Evolutionary conservation across 352 stramenopile species (phyloP).

Genomic region (Bremia lactucae): DNA sequence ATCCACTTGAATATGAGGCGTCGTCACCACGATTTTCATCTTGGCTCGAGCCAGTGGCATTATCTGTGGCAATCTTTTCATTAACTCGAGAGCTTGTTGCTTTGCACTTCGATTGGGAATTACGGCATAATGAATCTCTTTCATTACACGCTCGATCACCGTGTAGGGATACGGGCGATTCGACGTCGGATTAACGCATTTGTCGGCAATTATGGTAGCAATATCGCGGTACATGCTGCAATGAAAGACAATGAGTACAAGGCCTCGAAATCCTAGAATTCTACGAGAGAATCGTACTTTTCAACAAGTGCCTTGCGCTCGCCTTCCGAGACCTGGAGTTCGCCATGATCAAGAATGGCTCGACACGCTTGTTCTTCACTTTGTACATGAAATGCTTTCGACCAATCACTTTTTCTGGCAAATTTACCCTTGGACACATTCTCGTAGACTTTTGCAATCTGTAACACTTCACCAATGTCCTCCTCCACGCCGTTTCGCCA

Average conservation of each 20-base stretch:
- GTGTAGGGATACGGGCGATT: constrained; percentile 93
- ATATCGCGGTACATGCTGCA: constrained; percentile 90
- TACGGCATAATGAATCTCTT: constrained; percentile 91
- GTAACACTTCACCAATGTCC: constrained; percentile 96
- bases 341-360: constrained; percentile 93
- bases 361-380: constrained; percentile 88
- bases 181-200: constrained; percentile 93
- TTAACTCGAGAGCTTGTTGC: constrained; percentile 94
- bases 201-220: constrained; percentile 93
- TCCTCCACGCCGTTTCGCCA: constrained; percentile 96
- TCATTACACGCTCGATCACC: constrained; percentile 95
- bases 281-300: constrained; percentile 31
- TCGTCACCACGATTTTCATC: constrained; percentile 90
- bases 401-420: constrained; percentile 90
- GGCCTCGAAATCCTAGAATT: constrained; percentile 1
- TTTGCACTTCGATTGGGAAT: constrained; percentile 93
- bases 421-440: constrained; percentile 97
- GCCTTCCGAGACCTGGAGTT: constrained; percentile 95
- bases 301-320: constrained; percentile 90
- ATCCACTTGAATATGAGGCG: constrained; percentile 32
- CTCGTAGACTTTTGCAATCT: constrained; percentile 95
- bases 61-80: constrained; percentile 87
- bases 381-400: constrained; percentile 89
- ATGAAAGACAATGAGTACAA: constrained; percentile 1
- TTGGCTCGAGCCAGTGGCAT: constrained; percentile 94